Evolutionary conservation across 2,329 filamentous ascomycete species (phyloP), one percentile per base, ranked within the genome.

Genomic region (Calonectria pteridis): DNA sequence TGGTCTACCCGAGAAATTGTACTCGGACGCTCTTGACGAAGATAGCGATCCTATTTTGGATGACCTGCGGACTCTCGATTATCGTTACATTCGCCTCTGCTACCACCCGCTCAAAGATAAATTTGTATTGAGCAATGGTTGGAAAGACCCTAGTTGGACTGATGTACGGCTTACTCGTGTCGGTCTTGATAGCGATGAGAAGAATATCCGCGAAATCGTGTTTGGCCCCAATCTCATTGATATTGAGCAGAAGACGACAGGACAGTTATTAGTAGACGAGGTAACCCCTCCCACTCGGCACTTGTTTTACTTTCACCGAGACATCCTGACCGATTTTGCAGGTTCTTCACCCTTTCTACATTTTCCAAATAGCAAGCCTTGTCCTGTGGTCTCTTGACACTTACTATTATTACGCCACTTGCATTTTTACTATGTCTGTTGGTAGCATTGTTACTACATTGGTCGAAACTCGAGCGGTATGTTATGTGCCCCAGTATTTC

Each of bases 321-420:
- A 29, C 3, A 9, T 23, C 20, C 23, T 26, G 26, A 23, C 72
- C 75, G 18, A 74, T 28, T 11, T 31, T 51, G 11, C 58, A 95
- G 91, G 95, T 95, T 26, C 95, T 99, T 80, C 97, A 99, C 82
- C 97, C 97, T 0, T 99, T 99, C 83, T 99, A 99, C 83, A 94
- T 99, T 70, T 99, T 99, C 82, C 97, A 99, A 85, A 93, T 98
- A 80, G 96, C 96, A 62, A 98, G 97, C 87, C 88, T 99, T 77
- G 85, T 98, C 50, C 91, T 99, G 4, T 99, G 97, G 97, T 98
- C 96, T 13, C 83, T 98, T 78, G 97, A 99, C 82, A 90, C 97
- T 80, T 99, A 99, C 84, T 99, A 98, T 83, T 99, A 98, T 86
- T 99, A 99, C 84, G 97, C 97, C 6, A 90, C 93, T 20, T 98